A percentile compares a stretch with the other conserved stretches of the same genome.
These are phyloP conservation scores for Balakata baccata DNA, from an alignment of 345 rosid genomes.

Conservation along the genomic window DNA sequence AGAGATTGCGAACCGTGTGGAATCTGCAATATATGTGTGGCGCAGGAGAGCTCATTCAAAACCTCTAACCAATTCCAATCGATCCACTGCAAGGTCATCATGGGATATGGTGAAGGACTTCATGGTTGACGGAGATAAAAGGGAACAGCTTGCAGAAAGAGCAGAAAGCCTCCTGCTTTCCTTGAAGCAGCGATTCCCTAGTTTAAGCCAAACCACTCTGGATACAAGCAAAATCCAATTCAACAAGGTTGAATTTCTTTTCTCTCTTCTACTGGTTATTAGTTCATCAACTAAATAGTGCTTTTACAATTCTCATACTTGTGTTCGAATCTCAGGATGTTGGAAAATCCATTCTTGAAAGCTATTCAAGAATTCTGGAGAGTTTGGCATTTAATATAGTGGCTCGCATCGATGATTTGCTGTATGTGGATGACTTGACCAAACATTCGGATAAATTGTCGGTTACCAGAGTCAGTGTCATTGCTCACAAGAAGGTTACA, in stretches of 20 bases:
- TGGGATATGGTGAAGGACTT: conserved; percentile 94
- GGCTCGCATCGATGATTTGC: conserved; percentile 86
- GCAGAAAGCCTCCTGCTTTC: conserved; percentile 84
- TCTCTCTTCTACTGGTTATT: not conserved
- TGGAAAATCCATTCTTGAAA: conserved; percentile 95
- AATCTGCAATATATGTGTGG: conserved; percentile 79
- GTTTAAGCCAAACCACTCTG: conserved; percentile 82
- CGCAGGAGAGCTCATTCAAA: conserved; percentile 56
- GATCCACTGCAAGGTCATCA: conserved; percentile 66
- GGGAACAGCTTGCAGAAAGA: conserved; percentile 79
- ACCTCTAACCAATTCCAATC: conserved; percentile 42
- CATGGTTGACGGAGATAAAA: conserved; percentile 78
- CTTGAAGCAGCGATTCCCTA: conserved; percentile 87
- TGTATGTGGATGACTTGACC: conserved; percentile 82
- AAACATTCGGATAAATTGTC: conserved; percentile 67
- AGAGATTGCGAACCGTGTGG: conserved; percentile 87
- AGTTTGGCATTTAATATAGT: conserved; percentile 91
- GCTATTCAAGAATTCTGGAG: conserved; percentile 90
- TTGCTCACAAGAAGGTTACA: conserved; percentile 48
- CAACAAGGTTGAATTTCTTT: conserved; percentile 54
- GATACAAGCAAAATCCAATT: conserved; percentile 95
- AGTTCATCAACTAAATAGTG: not conserved
- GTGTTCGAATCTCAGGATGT: conserved; percentile 57
- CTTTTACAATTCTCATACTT: not conserved
- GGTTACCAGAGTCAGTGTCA: conserved; percentile 45